These are phyloP conservation scores for Galeopsis tetrahit DNA, from an alignment of 257 asterid genomes.

Conservation along the genomic window DNA sequence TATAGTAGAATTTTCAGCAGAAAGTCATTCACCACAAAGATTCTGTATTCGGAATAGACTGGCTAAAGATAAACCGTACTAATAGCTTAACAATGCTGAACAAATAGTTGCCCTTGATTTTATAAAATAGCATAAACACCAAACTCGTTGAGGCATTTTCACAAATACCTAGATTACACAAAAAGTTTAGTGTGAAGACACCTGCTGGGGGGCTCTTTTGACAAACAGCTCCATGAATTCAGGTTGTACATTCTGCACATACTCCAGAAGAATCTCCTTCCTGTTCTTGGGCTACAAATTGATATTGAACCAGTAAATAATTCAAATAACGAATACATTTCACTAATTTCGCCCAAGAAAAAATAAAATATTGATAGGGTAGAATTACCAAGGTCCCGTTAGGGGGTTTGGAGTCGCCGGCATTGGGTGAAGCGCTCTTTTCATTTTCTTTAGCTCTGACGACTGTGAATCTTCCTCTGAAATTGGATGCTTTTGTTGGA, in stretches of 20 bases:
- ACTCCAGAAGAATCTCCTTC: conserved; percentile 88
- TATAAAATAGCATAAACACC: background rate
- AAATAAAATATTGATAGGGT: background rate
- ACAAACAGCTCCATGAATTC: conserved; percentile 96
- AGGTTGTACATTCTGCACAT: conserved; percentile 94
- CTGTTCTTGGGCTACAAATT: conserved; percentile 70
- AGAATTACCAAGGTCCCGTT: conserved; percentile 68
- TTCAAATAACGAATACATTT: conserved; percentile 1
- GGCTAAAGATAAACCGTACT: conserved; percentile 3
- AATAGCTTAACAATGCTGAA: conserved; percentile 9
- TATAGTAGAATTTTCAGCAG: conserved; percentile 37
- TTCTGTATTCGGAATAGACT: conserved; percentile 1
- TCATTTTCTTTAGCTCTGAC: conserved; percentile 57
- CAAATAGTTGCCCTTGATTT: background rate
- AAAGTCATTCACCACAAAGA: conserved; percentile 17
- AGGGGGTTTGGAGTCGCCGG: conserved; percentile 65
- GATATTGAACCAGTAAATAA: conserved; percentile 1
- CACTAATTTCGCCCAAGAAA: conserved; percentile 5
- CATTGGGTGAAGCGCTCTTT: conserved; percentile 44
- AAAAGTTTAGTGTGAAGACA: conserved; percentile 28
- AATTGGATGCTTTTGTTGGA: conserved; percentile 37
- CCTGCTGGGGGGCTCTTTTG: conserved; percentile 96
- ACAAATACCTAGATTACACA: conserved; percentile 34
- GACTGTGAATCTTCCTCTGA: conserved; percentile 47
- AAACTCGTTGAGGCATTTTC: conserved; percentile 38